A percentile compares a stretch with the other conserved stretches of the same genome.
Conservation (phyloP, 2,329 filamentous ascomycete genomes). For the Mollisia scopiformis region DNA sequence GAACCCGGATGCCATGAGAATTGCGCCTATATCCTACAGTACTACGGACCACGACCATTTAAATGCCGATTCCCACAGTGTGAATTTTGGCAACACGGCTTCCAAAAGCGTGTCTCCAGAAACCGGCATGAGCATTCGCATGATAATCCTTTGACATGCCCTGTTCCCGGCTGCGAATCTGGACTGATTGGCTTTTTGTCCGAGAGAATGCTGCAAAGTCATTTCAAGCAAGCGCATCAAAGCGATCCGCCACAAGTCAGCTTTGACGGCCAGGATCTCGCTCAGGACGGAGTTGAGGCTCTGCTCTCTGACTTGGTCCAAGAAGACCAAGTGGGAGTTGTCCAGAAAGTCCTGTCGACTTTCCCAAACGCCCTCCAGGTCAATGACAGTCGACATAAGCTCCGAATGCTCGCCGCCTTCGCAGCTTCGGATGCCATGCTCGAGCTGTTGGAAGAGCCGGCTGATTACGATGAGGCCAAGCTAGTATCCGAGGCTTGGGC, state of each 20-base stretch:
- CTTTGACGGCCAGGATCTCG: neutral
- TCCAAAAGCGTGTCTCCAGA: neutral
- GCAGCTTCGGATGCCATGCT: neutral
- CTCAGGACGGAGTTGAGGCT: neutral
- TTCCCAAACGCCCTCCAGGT: neutral
- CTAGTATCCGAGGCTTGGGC: conserved; percentile 1
- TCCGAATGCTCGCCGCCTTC: neutral
- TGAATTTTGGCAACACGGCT: neutral
- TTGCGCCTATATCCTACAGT: neutral
- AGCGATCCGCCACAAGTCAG: neutral
- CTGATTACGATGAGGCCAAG: neutral
- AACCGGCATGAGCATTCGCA: neutral
- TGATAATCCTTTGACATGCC: conserved; percentile 1
- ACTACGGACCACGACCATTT: conserved; percentile 2
- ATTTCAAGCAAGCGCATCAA: conserved; percentile 1
- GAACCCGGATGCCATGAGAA: neutral
- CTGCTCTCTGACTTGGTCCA: conserved; percentile 1
- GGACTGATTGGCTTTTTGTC: neutral
- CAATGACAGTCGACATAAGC: too few relatives aligned
- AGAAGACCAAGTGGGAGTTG: conserved; percentile 3
- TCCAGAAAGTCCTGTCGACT: neutral
- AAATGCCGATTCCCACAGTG: conserved; percentile 4
- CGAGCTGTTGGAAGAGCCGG: conserved; percentile 1
- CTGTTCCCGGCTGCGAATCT: neutral
- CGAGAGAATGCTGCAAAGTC: neutral